Base-by-base conservation (phyloP, 1,139 yeast genomes). In the Zhuliangozyma blackwelliae region DNA sequence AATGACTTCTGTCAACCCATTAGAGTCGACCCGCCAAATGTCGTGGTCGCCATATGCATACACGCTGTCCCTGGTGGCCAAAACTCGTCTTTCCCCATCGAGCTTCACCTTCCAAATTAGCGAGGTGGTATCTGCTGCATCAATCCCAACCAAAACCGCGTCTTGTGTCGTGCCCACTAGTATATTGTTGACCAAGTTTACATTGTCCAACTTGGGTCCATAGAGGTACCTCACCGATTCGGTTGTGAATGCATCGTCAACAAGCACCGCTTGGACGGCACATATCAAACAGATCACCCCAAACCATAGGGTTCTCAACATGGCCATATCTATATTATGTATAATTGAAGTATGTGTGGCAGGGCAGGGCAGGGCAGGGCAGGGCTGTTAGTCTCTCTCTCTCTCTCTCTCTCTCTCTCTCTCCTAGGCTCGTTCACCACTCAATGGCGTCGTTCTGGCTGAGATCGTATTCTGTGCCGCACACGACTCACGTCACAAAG, bases 181-280 rank as follows among this genome's bases (percentile, higher is more conserved):
- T 7, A 38, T 23, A 10, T 42, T 33, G 35, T 40, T 29, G 23
- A 28, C 35, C 16, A 43, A 33, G 11, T 32, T 35, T 10, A 44
- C 22, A 12, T 41, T 26, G 9, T 23, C 41, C 28, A 63, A 41
- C 11, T 50, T 43, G 13, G 46, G 45, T 13, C 48, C 48, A 27
- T 45, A 45, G 31, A 48, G 48, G 25, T 59, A 55, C 27, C 50
- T 52, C 34, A 62, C 44, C 49, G 61, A 57, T 43, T 68, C 72
- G 8, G 36, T 25, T 12, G 55, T 55, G 47, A 67, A 66, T 5
- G 74, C 73, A 39, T 64, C 65, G 29, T 65, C 68, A 9, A 63
- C 38, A 32, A 58, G 48, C 29, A 65, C 62, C 5, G 48, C 46
- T 7, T 22, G 7, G 23, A 9, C 23, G 23, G 23, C 23, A 9